Conservation (phyloP, 2,329 filamentous ascomycete genomes). For the Diaporthe sp. region DNA sequence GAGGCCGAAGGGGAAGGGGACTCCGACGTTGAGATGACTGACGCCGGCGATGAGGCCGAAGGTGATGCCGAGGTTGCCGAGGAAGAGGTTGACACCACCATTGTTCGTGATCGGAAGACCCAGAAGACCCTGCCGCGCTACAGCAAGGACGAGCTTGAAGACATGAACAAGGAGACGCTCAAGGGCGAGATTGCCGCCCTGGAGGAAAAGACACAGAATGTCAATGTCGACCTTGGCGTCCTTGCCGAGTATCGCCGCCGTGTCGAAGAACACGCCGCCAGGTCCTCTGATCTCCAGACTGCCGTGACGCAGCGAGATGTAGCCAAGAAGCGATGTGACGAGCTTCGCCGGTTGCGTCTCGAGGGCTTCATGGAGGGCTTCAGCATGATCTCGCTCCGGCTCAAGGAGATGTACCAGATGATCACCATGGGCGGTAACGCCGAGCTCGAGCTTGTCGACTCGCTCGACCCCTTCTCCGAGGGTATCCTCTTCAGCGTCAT, state of each 20-base stretch:
- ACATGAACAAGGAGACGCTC: constrained; percentile 72
- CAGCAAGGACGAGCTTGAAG: constrained; percentile 77
- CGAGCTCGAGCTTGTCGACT: constrained; percentile 96
- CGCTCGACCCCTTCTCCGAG: constrained; percentile 94
- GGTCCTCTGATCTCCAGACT: constrained; percentile 82
- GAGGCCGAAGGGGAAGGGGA: constrained; percentile 43
- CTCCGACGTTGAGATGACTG: constrained; percentile 48
- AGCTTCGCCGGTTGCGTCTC: constrained; percentile 87
- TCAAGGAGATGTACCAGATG: constrained; percentile 99
- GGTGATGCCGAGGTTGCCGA: constrained; percentile 42
- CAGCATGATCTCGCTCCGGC: constrained; percentile 88
- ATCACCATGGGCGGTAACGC: constrained; percentile 99
- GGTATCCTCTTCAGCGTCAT: constrained; percentile 98
- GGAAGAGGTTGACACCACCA: constrained; percentile 44
- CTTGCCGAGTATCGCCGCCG: constrained; percentile 56
- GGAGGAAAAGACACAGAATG: constrained; percentile 82
- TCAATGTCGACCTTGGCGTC: constrained; percentile 89
- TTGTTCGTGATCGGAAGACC: constrained; percentile 50
- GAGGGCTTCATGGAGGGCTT: constrained; percentile 99
- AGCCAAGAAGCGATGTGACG: constrained; percentile 92
- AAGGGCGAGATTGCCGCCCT: constrained; percentile 73
- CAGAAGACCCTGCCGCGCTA: constrained; percentile 79
- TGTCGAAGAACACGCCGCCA: constrained; percentile 54
- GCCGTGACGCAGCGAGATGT: constrained; percentile 84
- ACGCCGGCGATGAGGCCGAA: constrained; percentile 42